Evolutionary conservation across 2,329 filamentous ascomycete species (phyloP), one percentile per base, ranked within the genome.

Genomic region (Waltergamsia citrina): DNA sequence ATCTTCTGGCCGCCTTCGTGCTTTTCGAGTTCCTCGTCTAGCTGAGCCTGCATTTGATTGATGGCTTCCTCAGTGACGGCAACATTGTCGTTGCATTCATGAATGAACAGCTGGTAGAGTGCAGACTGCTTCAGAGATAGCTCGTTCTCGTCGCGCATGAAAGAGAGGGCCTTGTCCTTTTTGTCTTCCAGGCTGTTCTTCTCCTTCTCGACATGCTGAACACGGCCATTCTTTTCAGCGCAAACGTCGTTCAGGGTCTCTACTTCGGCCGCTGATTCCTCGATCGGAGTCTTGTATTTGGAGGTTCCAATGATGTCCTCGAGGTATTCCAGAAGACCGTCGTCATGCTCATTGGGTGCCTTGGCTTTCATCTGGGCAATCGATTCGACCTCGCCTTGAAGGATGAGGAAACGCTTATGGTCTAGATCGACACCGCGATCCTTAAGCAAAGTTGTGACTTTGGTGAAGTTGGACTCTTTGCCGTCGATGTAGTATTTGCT

Each of bases 301-400:
- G 92, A 96, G 0, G 92, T 98, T 41, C 93, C 92, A 47, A 98
- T 96, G 41, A 98, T 98, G 50, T 98, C 92, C 56, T 98, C 92
- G 0, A 98, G 74, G 43, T 98, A 98, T 56, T 98, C 92, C 14
- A 98, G 69, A 4, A 98, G 72, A 10, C 92, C 92, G 49, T 98
- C 92, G 40, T 98, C 92, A 51, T 96, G 90, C 55, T 98, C 92
- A 47, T 85, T 90, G 27, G 74, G 80, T 4, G 93, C 92, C 57
- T 98, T 98, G 14, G 93, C 72, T 60, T 98, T 98, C 92, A 98
- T 98, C 59, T 96, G 92, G 6, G 92, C 90, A 52, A 98, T 98
- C 0, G 90, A 95, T 57, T 98, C 92, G 38, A 98, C 92, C 56
- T 98, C 92, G 51, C 92, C 92, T 57, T 98, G 92, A 9, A 98